These are phyloP conservation scores for Cutaneotrichosporon curvatum DNA, from an alignment of 1,284 basidiomycete species.

Conservation along the genomic window DNA sequence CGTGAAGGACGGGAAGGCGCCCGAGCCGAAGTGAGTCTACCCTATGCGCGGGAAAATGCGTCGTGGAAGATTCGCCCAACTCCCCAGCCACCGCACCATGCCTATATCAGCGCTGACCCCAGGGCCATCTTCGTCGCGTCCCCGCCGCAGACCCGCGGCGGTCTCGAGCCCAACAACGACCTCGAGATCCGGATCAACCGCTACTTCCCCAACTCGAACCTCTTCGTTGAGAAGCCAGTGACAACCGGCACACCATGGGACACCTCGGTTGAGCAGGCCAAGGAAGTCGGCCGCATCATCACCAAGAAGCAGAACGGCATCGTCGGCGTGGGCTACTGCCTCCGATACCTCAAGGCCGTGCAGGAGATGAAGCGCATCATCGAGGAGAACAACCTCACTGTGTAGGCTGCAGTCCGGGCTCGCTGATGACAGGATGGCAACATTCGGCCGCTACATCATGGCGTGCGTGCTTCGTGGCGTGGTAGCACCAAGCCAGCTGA, in stretches of 20 bases:
- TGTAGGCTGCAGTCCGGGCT: constrained; percentile 33
- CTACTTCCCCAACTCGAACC: constrained; percentile 72
- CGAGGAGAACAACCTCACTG: constrained; percentile 50
- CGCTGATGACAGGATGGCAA: constrained; percentile 46
- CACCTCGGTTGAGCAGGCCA: constrained; percentile 43
- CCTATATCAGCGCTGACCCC: constrained; percentile 9
- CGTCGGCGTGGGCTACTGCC: constrained; percentile 48
- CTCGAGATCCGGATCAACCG: constrained; percentile 82
- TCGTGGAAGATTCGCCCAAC: too few relatives aligned
- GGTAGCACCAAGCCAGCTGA: not conserved
- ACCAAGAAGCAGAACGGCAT: constrained; percentile 54
- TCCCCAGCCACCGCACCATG: too few relatives aligned
- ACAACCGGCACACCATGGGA: constrained; percentile 47
- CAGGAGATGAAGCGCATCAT: constrained; percentile 52
- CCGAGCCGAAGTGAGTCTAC: constrained; percentile 46
- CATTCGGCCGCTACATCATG: constrained; percentile 49
- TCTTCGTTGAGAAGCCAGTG: constrained; percentile 81
- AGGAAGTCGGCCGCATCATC: constrained; percentile 62
- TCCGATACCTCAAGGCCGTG: constrained; percentile 47
- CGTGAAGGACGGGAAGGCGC: constrained; percentile 51
- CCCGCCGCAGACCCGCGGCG: constrained; percentile 85
- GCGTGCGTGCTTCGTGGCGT: constrained; percentile 40
- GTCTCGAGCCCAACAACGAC: constrained; percentile 63
- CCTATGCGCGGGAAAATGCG: too few relatives aligned
- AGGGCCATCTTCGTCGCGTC: constrained; percentile 79